Base-by-base conservation (phyloP, 805 yeast species). In the Zygosaccharomyces gambellarensis region DNA sequence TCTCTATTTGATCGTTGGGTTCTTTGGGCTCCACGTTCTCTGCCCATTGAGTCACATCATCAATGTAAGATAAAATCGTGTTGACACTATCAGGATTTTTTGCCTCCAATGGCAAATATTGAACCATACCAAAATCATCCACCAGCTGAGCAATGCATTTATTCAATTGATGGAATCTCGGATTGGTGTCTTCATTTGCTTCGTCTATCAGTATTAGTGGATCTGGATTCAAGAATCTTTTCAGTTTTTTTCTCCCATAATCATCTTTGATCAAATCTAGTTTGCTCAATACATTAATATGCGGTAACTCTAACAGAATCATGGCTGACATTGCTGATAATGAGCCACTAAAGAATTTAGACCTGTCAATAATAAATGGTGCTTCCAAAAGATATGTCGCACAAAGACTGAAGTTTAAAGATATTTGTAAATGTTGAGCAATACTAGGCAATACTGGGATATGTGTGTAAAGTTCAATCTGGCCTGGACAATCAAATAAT, bases 71-170 rank as follows among this genome's bases (percentile, higher is more conserved):
- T 56, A 94, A 74, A 47, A 94, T 92, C 0, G 90, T 83, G 10
- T 84, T 80, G 21, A 94, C 84, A 43, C 89, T 79, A 39, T 83
- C 88, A 43, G 89, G 82, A 51, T 80, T 78, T 41, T 82, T 85
- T 8, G 88, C 81, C 62, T 90, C 95, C 54, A 94, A 74, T 0
- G 99, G 98, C 56, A 94, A 71, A 63, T 90, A 94, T 65, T 94
- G 97, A 2, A 94, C 97, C 99, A 94, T 94, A 5, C 99, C 99
- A 66, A 94, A 94, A 61, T 94, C 99, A 63, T 94, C 98, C 31
- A 90, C 95, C 57, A 94, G 73, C 54, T 85, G 82, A 0, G 97
- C 97, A 57, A 94, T 90, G 12, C 90, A 78, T 57, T 79, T 78
- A 65, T 89, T 92, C 51, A 94, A 75, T 53, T 75, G 80, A 34